These are phyloP conservation scores for Pythium aquatile DNA, from an alignment of 352 stramenopile genomes.

Conservation along the genomic window DNA sequence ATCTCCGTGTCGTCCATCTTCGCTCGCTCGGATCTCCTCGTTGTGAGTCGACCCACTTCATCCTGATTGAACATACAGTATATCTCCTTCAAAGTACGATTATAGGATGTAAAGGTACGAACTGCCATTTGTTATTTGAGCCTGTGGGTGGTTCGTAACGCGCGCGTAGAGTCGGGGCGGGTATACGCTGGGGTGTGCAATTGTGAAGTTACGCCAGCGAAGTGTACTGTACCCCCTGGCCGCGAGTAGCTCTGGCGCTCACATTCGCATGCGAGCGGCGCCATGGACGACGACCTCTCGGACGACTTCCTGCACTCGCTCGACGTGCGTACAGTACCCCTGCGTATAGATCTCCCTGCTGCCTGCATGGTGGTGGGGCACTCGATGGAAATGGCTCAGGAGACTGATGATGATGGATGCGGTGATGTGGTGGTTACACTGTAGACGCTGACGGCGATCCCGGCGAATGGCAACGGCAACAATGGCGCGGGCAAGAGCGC, in stretches of 20 bases:
- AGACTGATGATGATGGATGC: background rate
- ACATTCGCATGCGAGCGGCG: conserved; percentile 10
- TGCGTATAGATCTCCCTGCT: background rate
- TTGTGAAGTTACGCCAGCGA: background rate
- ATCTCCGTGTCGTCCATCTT: conserved; percentile 62
- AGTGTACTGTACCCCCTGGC: background rate
- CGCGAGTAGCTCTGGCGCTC: background rate
- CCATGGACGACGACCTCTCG: conserved; percentile 55
- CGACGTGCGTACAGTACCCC: conserved; percentile 39
- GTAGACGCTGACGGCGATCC: conserved; percentile 24
- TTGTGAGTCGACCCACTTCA: background rate
- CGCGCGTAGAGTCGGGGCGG: background rate
- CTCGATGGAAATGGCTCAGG: too few species aligned
- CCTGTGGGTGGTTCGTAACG: conserved; percentile 12
- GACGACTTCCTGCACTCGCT: conserved; percentile 71
- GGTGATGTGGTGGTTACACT: background rate
- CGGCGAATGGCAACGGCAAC: conserved; percentile 5
- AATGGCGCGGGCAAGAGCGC: background rate
- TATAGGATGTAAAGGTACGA: background rate
- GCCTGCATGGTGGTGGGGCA: background rate
- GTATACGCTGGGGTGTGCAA: background rate
- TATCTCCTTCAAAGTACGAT: conserved; percentile 8
- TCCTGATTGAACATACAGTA: background rate
- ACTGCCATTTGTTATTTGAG: background rate
- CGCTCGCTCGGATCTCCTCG: conserved; percentile 6